Evolutionary conservation across 208 protist species (phyloP), one percentile per base, ranked within the genome.

Genomic region (Porcisia deanei): DNA sequence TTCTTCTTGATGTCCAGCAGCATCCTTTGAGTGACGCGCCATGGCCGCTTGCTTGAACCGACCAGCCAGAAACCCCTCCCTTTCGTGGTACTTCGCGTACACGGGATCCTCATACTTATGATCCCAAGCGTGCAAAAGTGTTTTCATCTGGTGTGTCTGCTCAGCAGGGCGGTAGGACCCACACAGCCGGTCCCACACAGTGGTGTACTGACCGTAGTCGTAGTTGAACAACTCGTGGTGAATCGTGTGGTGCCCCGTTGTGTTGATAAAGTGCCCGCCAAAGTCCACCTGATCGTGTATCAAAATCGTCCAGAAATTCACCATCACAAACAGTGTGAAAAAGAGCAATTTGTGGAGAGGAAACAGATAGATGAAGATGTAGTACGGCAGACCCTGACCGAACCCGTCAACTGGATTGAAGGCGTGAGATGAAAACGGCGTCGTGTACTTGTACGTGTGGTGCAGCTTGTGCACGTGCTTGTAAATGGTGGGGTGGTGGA

Each of bases 121-220:
- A 69, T 83, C 75, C 43, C 30, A 10, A 8, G 70, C 71, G 49
- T 79, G 49, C 45, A 84, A 55, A 25, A 87, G 77, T 12, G 80
- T 60, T 16, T 71, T 41, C 25, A 94, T 34, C n/a, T 83, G 55
- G 75, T 97, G 91, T 57, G 90, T 97, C 79, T 93, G 87, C 82
- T 91, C 66, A 10, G 88, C 89, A 5, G 89, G 89, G 57, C 84
- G 81, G 87, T 96, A 97, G 10, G 92, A 92, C 45, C 94, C 94
- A 30, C 95, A 89, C 64, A 98, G 83, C 37, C 93, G 85, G 78
- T 98, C 97, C 96, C 97, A 99, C 53, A 98, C 45, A 16, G 97
- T 98, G 59, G 93, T 94, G 90, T 97, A 99, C 83, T 98, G 96
- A 41, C 96, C 97, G 80, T 98, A 98, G 88, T 98, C 97, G 88